Evolutionary conservation across 805 yeast species (phyloP).

Genomic region (Cyberlindnera xishuangbannaensis): DNA sequence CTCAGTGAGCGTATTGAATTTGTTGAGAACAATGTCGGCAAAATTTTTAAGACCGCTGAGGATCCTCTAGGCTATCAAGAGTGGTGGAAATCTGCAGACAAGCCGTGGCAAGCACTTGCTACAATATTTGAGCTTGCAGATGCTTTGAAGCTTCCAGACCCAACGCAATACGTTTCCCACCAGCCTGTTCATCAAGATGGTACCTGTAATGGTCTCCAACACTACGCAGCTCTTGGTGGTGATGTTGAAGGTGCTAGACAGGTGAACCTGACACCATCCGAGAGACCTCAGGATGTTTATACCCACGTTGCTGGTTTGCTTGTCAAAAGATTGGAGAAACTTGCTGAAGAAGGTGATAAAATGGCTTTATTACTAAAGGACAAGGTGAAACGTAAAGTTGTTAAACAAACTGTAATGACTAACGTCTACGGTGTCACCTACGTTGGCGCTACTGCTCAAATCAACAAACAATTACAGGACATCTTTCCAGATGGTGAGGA

Average conservation of each 20-base stretch:
- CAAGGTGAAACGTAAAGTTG: constrained; percentile 76
- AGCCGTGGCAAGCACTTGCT: constrained; percentile 79
- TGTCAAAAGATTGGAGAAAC: constrained; percentile 45
- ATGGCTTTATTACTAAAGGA: constrained; percentile 44
- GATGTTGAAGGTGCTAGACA: constrained; percentile 78
- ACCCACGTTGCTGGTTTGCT: constrained; percentile 64
- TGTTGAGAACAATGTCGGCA: constrained; percentile 50
- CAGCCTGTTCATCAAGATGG: constrained; percentile 86
- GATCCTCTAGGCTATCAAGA: constrained; percentile 52
- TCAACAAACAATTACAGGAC: constrained; percentile 67
- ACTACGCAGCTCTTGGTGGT: constrained; percentile 85
- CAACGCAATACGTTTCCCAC: constrained; percentile 58
- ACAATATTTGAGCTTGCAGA: constrained; percentile 61
- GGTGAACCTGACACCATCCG: constrained; percentile 67
- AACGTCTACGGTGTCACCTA: constrained; percentile 96
- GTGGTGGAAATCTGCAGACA: constrained; percentile 73
- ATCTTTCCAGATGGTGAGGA: constrained; percentile 46
- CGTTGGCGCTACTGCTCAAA: constrained; percentile 88
- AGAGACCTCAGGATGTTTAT: constrained; percentile 74
- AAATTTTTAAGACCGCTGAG: constrained; percentile 51
- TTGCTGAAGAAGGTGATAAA: constrained; percentile 47
- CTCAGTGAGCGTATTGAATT: constrained; percentile 56
- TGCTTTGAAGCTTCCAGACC: constrained; percentile 57
- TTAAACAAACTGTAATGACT: constrained; percentile 97
- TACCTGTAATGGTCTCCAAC: constrained; percentile 81